phyloP scores from a whole-genome alignment of 2,329 filamentous ascomycete genomes.

The Epichloe sylvatica region DNA sequence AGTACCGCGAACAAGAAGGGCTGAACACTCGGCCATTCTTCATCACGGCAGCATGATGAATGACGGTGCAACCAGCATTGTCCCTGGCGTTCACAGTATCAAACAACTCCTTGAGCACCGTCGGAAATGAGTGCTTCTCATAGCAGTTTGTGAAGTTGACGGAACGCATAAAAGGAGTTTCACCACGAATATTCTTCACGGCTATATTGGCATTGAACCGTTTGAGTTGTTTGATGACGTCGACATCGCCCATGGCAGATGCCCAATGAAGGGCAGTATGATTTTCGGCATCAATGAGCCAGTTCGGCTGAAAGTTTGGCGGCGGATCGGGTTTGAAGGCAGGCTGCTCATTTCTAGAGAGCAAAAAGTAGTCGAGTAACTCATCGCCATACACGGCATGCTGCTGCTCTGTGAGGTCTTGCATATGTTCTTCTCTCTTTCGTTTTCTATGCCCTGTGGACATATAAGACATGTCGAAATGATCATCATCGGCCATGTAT shows the following conservation, averaged over 20 bases:
- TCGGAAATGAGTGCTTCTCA: conserved; percentile 82
- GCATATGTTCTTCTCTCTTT: conserved; percentile 53
- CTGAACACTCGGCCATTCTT: conserved; percentile 70
- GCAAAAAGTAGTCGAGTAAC: conserved; percentile 92
- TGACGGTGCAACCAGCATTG: conserved; percentile 69
- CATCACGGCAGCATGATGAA: conserved; percentile 86
- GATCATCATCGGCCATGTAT: conserved; percentile 72
- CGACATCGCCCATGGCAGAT: conserved; percentile 89
- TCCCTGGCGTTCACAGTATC: conserved; percentile 71
- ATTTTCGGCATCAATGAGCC: conserved; percentile 81
- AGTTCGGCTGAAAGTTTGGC: conserved; percentile 73
- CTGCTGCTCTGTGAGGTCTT: conserved; percentile 60
- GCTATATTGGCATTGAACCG: conserved; percentile 63
- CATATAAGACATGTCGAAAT: conserved; percentile 54
- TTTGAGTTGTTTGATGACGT: conserved; percentile 78
- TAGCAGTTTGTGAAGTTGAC: conserved; percentile 96
- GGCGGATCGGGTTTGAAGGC: conserved; percentile 66
- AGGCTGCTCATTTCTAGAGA: conserved; percentile 64
- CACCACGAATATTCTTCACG: conserved; percentile 56
- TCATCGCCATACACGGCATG: conserved; percentile 88
- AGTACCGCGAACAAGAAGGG: conserved; percentile 81
- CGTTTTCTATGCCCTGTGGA: conserved; percentile 55
- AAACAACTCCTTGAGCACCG: conserved; percentile 69
- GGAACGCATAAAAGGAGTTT: conserved; percentile 87
- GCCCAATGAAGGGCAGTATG: conserved; percentile 96